Evolutionary conservation across 2,329 filamentous ascomycete genomes (phyloP).

Genomic region (Fusarium duplospermum): DNA sequence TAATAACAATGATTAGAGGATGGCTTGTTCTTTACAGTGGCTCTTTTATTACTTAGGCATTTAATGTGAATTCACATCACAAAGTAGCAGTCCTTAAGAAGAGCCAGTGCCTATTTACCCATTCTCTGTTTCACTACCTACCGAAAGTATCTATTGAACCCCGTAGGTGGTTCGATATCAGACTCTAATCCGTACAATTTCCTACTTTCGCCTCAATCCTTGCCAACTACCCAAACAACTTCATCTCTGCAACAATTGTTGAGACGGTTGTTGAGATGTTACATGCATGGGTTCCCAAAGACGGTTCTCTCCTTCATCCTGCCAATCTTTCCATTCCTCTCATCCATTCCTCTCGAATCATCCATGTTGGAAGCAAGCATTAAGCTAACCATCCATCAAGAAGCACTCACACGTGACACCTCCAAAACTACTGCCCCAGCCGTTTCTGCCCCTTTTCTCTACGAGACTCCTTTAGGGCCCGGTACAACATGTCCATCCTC

Average conservation of each 20-base stretch:
- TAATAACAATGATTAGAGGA: background rate
- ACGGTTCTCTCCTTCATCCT: background rate
- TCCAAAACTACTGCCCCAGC: background rate
- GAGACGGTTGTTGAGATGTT: background rate
- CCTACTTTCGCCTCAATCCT: background rate
- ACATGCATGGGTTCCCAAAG: background rate
- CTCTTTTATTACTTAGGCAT: background rate
- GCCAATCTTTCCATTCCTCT: background rate
- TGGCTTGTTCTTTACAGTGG: background rate
- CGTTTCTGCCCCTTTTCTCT: background rate
- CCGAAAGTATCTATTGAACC: background rate
- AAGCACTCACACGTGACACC: background rate
- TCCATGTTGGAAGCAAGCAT: background rate
- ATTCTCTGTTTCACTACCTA: background rate
- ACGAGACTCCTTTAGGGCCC: background rate
- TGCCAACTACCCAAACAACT: background rate
- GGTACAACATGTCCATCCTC: background rate
- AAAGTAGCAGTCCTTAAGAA: background rate
- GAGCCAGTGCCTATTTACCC: background rate
- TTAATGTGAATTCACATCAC: background rate
- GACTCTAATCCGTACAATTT: background rate
- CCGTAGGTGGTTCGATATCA: slow-evolving; percentile 33
- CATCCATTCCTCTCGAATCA: background rate
- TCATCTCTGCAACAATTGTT: background rate
- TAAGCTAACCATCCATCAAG: background rate